Percentiles rank a stretch among this genome's conserved stretches.
These are phyloP conservation scores for Linderniella brevidens DNA, from an alignment of 257 asterid species.

Conservation along the genomic window DNA sequence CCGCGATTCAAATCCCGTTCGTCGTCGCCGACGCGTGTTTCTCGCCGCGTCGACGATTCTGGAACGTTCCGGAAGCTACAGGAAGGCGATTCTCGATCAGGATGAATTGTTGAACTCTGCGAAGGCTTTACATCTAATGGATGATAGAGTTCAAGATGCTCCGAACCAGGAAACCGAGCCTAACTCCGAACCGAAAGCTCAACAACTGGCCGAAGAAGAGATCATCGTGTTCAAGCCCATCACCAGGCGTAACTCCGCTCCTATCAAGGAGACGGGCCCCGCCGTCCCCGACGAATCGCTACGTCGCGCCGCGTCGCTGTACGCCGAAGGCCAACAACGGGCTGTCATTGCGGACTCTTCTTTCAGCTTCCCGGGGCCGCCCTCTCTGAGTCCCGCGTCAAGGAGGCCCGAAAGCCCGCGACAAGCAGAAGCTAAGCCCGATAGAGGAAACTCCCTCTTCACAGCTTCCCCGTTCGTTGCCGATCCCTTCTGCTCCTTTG, in stretches of 20 bases:
- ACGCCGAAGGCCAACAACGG: constrained; percentile 49
- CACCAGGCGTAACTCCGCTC: constrained; percentile 59
- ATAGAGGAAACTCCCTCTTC: constrained; percentile 44
- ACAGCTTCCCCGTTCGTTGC: constrained; percentile 30
- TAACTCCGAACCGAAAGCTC: constrained; percentile 6
- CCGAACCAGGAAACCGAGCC: constrained; percentile 11
- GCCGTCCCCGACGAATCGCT: constrained; percentile 10
- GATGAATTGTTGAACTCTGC: too few species aligned
- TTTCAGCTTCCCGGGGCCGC: constrained; percentile 49
- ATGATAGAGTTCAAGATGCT: too few species aligned
- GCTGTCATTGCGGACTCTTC: constrained; percentile 47
- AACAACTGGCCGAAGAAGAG: constrained; percentile 34
- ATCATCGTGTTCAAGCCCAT: constrained; percentile 86
- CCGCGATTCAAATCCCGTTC: constrained; percentile 12
- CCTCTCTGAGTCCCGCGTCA: constrained; percentile 60
- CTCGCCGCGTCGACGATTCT: constrained; percentile 21
- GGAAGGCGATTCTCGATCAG: too few species aligned
- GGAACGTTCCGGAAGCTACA: background rate
- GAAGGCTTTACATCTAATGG: too few species aligned
- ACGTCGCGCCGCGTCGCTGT: constrained; percentile 5
- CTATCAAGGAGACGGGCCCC: constrained; percentile 19
- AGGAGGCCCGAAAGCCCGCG: constrained; percentile 16
- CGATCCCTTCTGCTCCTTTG: constrained; percentile 76
- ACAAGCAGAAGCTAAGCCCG: constrained; percentile 30
- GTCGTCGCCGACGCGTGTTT: constrained; percentile 31